Conservation (phyloP, 257 asterid species). For the Orobanche coerulescens region DNA sequence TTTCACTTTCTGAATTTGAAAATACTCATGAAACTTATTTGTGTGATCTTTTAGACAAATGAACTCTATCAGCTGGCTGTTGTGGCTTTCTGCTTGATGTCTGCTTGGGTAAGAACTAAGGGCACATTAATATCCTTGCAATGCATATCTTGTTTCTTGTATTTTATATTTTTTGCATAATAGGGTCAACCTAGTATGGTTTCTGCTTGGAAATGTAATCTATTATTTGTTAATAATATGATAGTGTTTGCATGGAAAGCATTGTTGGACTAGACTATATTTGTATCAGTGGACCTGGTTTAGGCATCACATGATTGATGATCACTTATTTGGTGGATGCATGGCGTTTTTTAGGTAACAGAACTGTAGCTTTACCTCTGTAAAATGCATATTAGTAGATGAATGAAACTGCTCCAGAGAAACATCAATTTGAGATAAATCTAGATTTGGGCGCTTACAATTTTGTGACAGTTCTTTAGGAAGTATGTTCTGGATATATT, state of each 20-base stretch:
- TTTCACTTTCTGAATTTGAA: background rate
- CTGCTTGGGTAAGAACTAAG: constrained; percentile 77
- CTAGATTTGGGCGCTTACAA: background rate
- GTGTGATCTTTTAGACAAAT: constrained; percentile 53
- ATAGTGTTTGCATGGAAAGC: constrained; percentile 6
- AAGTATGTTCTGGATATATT: background rate
- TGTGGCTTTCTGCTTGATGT: constrained; percentile 93
- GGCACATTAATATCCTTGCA: background rate
- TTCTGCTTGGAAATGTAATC: background rate
- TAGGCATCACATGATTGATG: background rate
- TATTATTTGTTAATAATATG: background rate
- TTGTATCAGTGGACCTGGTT: background rate
- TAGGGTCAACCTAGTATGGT: constrained; percentile 6
- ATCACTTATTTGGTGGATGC: constrained; percentile 10
- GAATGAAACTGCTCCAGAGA: background rate
- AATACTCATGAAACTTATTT: constrained; percentile 23
- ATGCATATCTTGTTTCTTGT: background rate
- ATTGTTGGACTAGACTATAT: background rate
- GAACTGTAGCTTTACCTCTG: background rate
- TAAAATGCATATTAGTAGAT: background rate
- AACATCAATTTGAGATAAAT: background rate
- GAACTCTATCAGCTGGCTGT: constrained; percentile 93
- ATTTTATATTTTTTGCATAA: background rate
- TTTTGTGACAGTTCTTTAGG: background rate
- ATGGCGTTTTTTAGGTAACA: background rate